Evolutionary conservation across 78 protist species (phyloP).

Genomic region (Dictyostelium brefeldianum): DNA sequence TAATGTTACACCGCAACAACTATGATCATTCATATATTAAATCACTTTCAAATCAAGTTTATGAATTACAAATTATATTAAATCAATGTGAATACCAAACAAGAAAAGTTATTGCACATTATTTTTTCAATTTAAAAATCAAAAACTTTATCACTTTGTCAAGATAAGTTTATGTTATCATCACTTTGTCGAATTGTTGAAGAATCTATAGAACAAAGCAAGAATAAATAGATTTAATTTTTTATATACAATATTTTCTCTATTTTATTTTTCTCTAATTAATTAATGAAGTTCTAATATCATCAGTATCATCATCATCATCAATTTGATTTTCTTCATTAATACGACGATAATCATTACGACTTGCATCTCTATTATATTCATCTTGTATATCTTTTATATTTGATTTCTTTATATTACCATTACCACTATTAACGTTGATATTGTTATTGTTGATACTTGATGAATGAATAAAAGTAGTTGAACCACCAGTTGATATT

Average conservation of each 20-base stretch:
- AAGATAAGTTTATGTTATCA: too few species aligned
- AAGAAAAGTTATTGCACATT: too few species aligned
- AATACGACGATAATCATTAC: too few species aligned
- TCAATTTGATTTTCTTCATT: not conserved
- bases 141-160: too few species aligned
- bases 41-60: too few species aligned
- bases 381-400: not conserved
- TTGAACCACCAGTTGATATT: constrained; percentile 18
- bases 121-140: too few species aligned
- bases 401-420: not conserved
- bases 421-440: not conserved
- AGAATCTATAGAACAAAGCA: too few species aligned
- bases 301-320: not conserved
- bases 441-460: not conserved
- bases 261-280: not conserved
- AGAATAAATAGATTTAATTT: not conserved
- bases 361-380: not conserved
- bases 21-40: too few species aligned
- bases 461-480: not conserved
- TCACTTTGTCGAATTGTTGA: too few species aligned
- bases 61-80: too few species aligned
- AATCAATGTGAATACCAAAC: too few species aligned
- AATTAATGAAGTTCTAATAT: not conserved
- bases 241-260: not conserved
- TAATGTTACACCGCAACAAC: too few species aligned